phyloP scores from a whole-genome alignment of 768 basidiomycete genomes.

The Cystoderma amianthinum region DNA sequence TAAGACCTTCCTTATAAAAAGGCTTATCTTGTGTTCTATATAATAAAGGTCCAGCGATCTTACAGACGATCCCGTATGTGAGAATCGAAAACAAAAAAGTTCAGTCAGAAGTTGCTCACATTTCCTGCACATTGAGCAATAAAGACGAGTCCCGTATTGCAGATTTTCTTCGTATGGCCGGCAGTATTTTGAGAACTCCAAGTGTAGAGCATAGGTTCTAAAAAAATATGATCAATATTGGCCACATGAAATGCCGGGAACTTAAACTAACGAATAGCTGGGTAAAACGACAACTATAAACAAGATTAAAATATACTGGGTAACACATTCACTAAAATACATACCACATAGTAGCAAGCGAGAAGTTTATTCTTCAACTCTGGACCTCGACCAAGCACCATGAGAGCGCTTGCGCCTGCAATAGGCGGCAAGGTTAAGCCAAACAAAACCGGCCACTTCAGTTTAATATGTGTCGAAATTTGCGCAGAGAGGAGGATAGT shows the following conservation, averaged over 20 bases:
- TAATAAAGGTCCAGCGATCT: conserved; percentile 30
- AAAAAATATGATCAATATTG: neutral
- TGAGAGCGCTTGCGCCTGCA: conserved; percentile 26
- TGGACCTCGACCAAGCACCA: conserved; percentile 21
- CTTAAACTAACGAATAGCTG: conserved; percentile 19
- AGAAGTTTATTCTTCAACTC: conserved; percentile 21
- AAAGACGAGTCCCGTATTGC: conserved; percentile 35
- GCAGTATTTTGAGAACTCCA: conserved; percentile 35
- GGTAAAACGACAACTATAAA: conserved; percentile 25
- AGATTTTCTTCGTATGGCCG: conserved; percentile 34
- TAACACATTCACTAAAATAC: too few species aligned
- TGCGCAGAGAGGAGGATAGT: conserved; percentile 26
- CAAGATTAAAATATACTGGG: too few species aligned
- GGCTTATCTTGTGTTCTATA: conserved; percentile 29
- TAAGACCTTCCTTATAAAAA: conserved; percentile 30
- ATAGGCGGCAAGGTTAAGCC: conserved; percentile 28
- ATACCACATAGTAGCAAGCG: conserved; percentile 32
- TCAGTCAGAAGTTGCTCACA: conserved; percentile 19
- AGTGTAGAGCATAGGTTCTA: conserved; percentile 32
- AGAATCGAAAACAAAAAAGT: too few species aligned
- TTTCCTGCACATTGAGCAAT: conserved; percentile 40
- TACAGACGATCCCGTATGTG: neutral
- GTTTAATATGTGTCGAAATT: conserved; percentile 26
- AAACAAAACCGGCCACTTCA: conserved; percentile 33
- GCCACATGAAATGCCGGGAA: neutral